These are phyloP conservation scores for Elaeis oleifera DNA, from an alignment of 202 grass and related monocot genomes.

Conservation along the genomic window DNA sequence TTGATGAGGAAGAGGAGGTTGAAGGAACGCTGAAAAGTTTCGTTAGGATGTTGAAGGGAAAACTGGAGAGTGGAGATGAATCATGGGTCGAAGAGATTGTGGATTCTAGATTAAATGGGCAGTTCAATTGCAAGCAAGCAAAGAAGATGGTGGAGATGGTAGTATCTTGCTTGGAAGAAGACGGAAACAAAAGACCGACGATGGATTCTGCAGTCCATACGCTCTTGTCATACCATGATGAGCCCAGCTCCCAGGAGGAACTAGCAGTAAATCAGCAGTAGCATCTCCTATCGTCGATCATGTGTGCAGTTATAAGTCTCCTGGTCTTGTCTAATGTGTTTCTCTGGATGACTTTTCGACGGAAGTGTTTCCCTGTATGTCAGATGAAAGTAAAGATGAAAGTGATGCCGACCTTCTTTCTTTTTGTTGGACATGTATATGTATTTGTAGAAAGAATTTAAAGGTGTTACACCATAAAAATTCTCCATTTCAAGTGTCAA, in stretches of 20 bases:
- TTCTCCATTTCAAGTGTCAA: too few relatives aligned
- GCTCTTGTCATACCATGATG: conserved; percentile 6
- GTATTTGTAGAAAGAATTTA: too few relatives aligned
- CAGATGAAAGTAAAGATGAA: too few relatives aligned
- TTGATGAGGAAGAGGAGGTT: conserved; percentile 10
- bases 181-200: conserved; percentile 31
- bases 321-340: too few relatives aligned
- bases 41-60: conserved; percentile 28
- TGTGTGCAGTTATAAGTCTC: too few relatives aligned
- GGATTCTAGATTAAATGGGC: conserved; percentile 37
- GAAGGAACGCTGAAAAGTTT: conserved; percentile 3
- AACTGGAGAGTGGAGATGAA: conserved; percentile 5
- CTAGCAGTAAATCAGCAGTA: too few relatives aligned
- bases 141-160: conserved; percentile 28
- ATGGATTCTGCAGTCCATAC: conserved; percentile 34
- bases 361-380: too few relatives aligned
- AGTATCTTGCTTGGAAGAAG: conserved; percentile 37
- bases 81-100: conserved; percentile 29
- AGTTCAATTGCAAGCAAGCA: conserved; percentile 37
- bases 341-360: too few relatives aligned
- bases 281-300: too few relatives aligned
- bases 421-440: too few relatives aligned
- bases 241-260: background rate
- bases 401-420: too few relatives aligned
- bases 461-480: too few relatives aligned